phyloP scores from a whole-genome alignment of 169 alveolate species.

The Plasmodium gaboni region DNA sequence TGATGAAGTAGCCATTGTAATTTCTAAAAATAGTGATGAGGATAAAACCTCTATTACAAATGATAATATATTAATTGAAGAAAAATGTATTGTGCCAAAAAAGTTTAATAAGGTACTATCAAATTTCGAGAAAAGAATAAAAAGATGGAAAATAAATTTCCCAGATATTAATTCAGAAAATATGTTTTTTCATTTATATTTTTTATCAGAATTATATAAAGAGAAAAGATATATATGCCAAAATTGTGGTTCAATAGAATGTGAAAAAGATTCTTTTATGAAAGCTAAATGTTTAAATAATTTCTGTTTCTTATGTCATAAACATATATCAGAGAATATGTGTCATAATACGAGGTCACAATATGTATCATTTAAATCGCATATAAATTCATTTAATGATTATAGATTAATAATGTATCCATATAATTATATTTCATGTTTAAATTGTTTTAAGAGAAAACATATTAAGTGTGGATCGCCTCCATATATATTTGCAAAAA shows the following conservation, averaged over 20 bases:
- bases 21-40: no score
- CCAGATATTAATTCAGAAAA: slow-evolving; percentile 65
- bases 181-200: slow-evolving; percentile 69
- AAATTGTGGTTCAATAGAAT: slow-evolving; percentile 56
- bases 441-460: slow-evolving; percentile 30
- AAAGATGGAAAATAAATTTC: slow-evolving; percentile 46
- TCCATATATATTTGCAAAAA: slow-evolving; percentile 33
- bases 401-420: slow-evolving; percentile 16
- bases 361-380: slow-evolving; percentile 20
- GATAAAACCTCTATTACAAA: no score
- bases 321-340: not conserved
- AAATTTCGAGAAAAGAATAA: slow-evolving; percentile 43
- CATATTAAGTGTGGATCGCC: slow-evolving; percentile 70
- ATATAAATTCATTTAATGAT: slow-evolving; percentile 1
- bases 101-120: slow-evolving; percentile 8
- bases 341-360: slow-evolving; percentile 52
- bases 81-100: not conserved
- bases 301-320: slow-evolving; percentile 45
- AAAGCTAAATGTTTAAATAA: slow-evolving; percentile 32
- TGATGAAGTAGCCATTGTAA: no score
- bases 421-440: slow-evolving; percentile 25
- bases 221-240: slow-evolving; percentile 39
- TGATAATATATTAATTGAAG: not conserved
- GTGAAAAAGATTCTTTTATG: slow-evolving; percentile 14
- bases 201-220: slow-evolving; percentile 37